Evolutionary conservation across 768 basidiomycete genomes (phyloP), one percentile per base, ranked within the genome.

Genomic region (Inosperma sp.): DNA sequence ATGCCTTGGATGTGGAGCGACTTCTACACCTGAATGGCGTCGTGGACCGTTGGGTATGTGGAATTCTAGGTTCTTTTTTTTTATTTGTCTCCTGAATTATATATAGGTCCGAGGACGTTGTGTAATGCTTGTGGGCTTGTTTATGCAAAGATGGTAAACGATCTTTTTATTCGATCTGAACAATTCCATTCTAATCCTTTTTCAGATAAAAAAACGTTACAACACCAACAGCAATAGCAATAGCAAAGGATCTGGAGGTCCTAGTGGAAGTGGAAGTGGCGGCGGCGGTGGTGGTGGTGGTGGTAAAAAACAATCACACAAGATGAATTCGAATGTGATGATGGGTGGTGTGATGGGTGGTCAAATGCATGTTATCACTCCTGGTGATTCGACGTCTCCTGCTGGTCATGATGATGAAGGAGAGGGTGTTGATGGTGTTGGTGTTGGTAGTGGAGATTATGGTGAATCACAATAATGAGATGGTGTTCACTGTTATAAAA

Each of bases 81-180:
- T 34, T n/a, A 29, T 3, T 8, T 9, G 23, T 4, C n/a, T 23
- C 23, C 23, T 36, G 19, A 34, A 37, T 50, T 31, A 51, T 55
- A 55, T n/a, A 14, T 55, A 88, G 87, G 88, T 45, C 88, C 88
- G 19, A 78, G 88, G 62, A 90, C 88, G 48, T 71, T 91, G 47
- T 91, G 88, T 65, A 91, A 91, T 64, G 88, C 88, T 9, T 91
- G 88, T 66, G 88, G 88, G 48, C 79, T 91, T 56, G 88, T 91
- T 53, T 91, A 88, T 65, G 88, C 88, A 48, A 91, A 91, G 71
- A 74, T 90, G 67, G 87, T 89, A 66, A 63, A 83, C 76, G 17
- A 48, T 48, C 12, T 45, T 23, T 22, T 36, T 7, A 22, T 36
- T 45, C 14, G 27, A 12, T 13, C 16, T 16, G 42, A 23, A 26